phyloP scores from a whole-genome alignment of 2,329 filamentous ascomycete genomes.

The Fusarium anguioides region DNA sequence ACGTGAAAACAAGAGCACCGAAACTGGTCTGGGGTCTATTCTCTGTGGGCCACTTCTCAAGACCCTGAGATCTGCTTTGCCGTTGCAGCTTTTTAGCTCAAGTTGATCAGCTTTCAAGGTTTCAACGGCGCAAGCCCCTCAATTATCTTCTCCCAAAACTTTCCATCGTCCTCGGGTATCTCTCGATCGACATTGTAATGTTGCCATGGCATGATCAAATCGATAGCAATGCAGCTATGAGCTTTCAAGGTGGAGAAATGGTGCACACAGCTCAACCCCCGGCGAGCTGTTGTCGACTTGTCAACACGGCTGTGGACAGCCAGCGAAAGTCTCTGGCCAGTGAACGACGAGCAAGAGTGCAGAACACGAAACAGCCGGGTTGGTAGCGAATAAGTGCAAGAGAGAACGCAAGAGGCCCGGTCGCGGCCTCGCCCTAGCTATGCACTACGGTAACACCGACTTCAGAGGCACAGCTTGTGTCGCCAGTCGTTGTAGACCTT shows the following conservation, averaged over 20 bases:
- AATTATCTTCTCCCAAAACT: slow-evolving; percentile 15
- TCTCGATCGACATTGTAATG: background rate
- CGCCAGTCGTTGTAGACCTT: slow-evolving; percentile 27
- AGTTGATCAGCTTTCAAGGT: slow-evolving; percentile 25
- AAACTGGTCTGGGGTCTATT: slow-evolving; percentile 18
- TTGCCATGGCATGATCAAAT: slow-evolving; percentile 27
- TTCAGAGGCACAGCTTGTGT: slow-evolving; percentile 35
- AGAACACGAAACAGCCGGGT: slow-evolving; percentile 33
- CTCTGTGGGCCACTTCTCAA: slow-evolving; percentile 28
- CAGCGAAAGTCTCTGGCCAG: slow-evolving; percentile 20
- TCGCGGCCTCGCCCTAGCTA: slow-evolving; percentile 34
- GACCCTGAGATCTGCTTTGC: slow-evolving; percentile 24
- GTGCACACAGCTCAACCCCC: slow-evolving; percentile 39
- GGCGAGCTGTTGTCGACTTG: slow-evolving; percentile 37
- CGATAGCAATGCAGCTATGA: slow-evolving; percentile 38
- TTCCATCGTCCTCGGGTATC: background rate
- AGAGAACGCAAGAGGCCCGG: slow-evolving; percentile 25
- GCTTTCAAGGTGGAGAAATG: slow-evolving; percentile 41
- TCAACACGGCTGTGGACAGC: slow-evolving; percentile 40
- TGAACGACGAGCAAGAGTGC: slow-evolving; percentile 23
- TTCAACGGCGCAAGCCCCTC: slow-evolving; percentile 36
- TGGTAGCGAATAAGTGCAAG: slow-evolving; percentile 27
- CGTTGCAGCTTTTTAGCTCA: slow-evolving; percentile 18
- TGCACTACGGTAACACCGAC: slow-evolving; percentile 36
- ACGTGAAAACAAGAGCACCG: slow-evolving; percentile 10